Base-by-base conservation (phyloP, 306 rosid species). In the Sicyos edulis region DNA sequence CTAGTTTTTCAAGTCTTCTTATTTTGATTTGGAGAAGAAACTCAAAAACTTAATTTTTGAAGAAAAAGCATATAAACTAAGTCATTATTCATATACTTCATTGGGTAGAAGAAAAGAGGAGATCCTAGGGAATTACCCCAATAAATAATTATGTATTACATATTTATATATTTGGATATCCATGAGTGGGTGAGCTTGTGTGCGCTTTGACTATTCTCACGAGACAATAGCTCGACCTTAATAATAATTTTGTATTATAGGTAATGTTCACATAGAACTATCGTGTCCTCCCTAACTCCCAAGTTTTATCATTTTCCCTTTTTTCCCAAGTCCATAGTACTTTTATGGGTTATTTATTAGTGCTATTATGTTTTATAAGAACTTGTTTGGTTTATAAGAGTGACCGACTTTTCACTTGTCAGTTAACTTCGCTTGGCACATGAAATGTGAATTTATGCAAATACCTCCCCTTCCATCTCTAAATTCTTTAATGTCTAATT, bases 371-470 rank as follows among this genome's bases (percentile, higher is more conserved):
- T 42, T 42, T 49, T 13, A 49, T 49, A 49, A 49, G 53, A 49
- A 51, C 54, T 51, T 51, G 1, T 51, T 4, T 51, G 17, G 53
- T 13, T 13, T 51, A 15, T 51, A 51, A 51, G 54, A 15, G 16
- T 51, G 19, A 42, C 47, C 9, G 47, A 51, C 11, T 64, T 37
- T 9, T 42, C 22, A 66, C 5, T 66, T 44, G 34, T 10, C 12
- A 8, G 2, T 22, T 67, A 11, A 3, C 13, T 22, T 8, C 50
- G 57, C 15, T 49, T 15, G 73, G 21, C 45, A 15, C 45, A 49
- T 68, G 57, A 14, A 67, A 22, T 50, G 73, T 24, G 73, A 15
- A 37, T 42, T n/a, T 64, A 19, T 59, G 65, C 29, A 40, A 44
- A 44, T 66, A 13, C 72, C 54, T 20, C 17, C 32, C 55, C 55